phyloP scores from a whole-genome alignment of 73 alveolate species.

The Stentor roeselii region DNA sequence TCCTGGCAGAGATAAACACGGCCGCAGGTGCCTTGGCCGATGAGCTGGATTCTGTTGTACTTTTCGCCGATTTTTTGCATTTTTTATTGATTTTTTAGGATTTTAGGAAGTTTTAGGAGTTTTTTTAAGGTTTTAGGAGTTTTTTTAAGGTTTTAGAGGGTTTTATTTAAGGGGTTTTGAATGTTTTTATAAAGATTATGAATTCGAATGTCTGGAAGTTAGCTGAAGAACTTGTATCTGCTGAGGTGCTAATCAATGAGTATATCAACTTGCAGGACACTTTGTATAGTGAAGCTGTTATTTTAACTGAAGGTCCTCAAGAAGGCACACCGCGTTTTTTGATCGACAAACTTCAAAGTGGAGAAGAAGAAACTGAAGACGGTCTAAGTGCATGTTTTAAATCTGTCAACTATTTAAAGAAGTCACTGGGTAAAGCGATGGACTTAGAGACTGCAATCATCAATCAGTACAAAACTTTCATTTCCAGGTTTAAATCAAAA shows the following conservation, averaged over 20 bases:
- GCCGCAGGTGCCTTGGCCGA: conserved; percentile 1
- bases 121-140: too few species aligned
- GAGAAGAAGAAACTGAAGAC: neutral
- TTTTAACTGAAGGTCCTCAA: neutral
- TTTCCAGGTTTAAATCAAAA: neutral
- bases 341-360: neutral
- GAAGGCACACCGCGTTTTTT: conserved; percentile 11
- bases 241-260: neutral
- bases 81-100: too few species aligned
- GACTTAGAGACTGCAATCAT: neutral
- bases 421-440: neutral
- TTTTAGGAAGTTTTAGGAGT: too few species aligned
- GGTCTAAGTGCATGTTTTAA: neutral
- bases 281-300: neutral
- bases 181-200: too few species aligned
- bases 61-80: neutral
- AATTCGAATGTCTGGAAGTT: too few species aligned
- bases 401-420: neutral
- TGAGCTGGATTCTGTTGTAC: neutral
- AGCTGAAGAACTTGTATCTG: neutral
- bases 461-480: neutral
- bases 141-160: too few species aligned
- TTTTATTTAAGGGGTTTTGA: too few species aligned
- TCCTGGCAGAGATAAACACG: neutral
- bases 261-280: neutral